These are phyloP conservation scores for Linnemannia hyalina DNA, from an alignment of 192 early-diverging fungal genomes.

Conservation along the genomic window DNA sequence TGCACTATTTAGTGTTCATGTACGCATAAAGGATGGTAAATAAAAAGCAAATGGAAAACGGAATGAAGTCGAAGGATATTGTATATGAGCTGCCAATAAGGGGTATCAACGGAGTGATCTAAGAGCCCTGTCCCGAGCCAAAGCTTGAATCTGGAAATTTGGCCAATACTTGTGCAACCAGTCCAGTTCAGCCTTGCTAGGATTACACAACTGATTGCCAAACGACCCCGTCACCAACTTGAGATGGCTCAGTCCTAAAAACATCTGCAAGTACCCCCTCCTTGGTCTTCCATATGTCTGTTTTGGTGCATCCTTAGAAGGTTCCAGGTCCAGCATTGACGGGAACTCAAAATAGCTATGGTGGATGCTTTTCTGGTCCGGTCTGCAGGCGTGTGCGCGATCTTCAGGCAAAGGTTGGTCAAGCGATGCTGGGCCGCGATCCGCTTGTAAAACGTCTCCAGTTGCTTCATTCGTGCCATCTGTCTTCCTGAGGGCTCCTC, in stretches of 20 bases:
- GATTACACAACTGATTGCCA: background rate
- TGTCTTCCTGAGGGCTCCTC: background rate
- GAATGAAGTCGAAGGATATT: no score
- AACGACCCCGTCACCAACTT: background rate
- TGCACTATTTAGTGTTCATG: no score
- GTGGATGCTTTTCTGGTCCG: background rate
- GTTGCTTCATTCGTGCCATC: background rate
- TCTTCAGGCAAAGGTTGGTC: background rate
- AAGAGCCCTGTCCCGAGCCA: no score
- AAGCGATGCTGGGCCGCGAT: background rate
- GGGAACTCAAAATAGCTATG: background rate
- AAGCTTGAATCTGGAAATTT: background rate
- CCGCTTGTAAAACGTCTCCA: background rate
- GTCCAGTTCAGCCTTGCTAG: background rate
- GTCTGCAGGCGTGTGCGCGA: background rate
- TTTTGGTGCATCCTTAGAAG: no score
- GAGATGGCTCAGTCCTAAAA: background rate
- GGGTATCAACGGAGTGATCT: no score
- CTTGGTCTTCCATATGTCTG: background rate
- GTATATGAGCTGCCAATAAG: no score
- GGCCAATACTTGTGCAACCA: background rate
- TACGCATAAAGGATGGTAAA: no score
- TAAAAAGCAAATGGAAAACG: no score
- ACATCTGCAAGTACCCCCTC: background rate
- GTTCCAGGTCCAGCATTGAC: background rate